Percentiles rank a stretch among this genome's conserved stretches.
phyloP scores from a whole-genome alignment of 2,329 filamentous ascomycete genomes.

The Exserohilum rostratum region DNA sequence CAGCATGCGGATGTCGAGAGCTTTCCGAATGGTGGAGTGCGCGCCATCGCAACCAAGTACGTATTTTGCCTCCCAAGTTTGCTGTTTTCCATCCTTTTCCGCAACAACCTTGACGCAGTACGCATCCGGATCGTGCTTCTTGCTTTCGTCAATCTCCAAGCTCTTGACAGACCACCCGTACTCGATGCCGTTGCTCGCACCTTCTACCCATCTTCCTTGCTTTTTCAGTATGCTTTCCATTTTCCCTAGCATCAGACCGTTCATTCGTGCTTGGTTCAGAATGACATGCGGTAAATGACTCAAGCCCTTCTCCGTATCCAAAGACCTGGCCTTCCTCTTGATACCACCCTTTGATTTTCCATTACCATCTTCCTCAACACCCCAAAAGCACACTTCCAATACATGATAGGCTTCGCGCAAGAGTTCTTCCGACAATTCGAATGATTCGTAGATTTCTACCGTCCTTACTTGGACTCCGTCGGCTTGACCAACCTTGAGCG shows the following conservation, averaged over 20 bases:
- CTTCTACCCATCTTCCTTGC: constrained; percentile 33
- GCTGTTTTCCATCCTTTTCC: constrained; percentile 37
- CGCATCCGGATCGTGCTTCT: constrained; percentile 37
- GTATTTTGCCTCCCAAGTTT: constrained; percentile 47
- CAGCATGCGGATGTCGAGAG: constrained; percentile 62
- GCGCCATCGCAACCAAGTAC: constrained; percentile 59
- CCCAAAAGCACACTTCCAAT: constrained; percentile 64
- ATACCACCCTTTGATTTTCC: constrained; percentile 49
- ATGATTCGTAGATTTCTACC: constrained; percentile 74
- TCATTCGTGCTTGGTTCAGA: constrained; percentile 74
- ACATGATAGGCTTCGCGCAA: constrained; percentile 71
- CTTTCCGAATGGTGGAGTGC: constrained; percentile 59
- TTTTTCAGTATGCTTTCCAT: constrained; percentile 51
- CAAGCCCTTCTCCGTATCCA: constrained; percentile 65
- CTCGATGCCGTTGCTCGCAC: constrained; percentile 52
- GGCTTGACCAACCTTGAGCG: constrained; percentile 65
- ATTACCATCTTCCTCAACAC: constrained; percentile 27
- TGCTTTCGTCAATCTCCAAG: constrained; percentile 57
- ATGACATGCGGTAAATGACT: constrained; percentile 71
- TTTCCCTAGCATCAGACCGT: constrained; percentile 62
- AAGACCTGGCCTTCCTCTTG: constrained; percentile 48
- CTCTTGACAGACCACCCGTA: constrained; percentile 61
- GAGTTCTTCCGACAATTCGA: constrained; percentile 67
- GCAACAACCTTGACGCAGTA: constrained; percentile 43
- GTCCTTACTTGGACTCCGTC: constrained; percentile 71